Percentiles rank a stretch among this genome's conserved stretches.
These are phyloP conservation scores for Candida sanyiensis DNA, from an alignment of 805 yeast genomes.

Conservation along the genomic window DNA sequence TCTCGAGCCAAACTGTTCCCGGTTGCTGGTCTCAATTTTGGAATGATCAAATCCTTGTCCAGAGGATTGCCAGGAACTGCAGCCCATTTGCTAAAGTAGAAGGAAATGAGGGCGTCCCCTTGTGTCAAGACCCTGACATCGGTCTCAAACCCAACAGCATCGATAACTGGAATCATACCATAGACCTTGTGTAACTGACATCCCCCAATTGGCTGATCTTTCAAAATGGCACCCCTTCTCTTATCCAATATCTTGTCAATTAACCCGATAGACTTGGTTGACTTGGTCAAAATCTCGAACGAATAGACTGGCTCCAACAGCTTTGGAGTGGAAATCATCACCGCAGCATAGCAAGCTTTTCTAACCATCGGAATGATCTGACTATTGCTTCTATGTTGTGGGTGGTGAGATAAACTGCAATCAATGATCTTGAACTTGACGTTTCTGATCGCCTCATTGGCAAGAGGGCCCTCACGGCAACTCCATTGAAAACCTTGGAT, in stretches of 20 bases:
- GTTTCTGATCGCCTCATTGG: slow-evolving; percentile 73
- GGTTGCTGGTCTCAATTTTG: slow-evolving; percentile 73
- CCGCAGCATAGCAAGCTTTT: slow-evolving; percentile 77
- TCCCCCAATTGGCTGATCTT: slow-evolving; percentile 56
- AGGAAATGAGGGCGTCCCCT: slow-evolving; percentile 69
- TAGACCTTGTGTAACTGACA: slow-evolving; percentile 58
- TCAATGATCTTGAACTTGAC: slow-evolving; percentile 68
- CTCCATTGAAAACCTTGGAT: slow-evolving; percentile 83
- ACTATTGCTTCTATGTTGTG: slow-evolving; percentile 47
- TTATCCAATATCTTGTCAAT: slow-evolving; percentile 45
- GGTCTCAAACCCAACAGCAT: slow-evolving; percentile 83
- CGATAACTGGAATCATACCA: slow-evolving; percentile 81
- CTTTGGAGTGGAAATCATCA: slow-evolving; percentile 71
- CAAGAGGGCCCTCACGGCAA: slow-evolving; percentile 82
- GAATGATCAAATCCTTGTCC: slow-evolving; percentile 57
- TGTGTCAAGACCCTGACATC: slow-evolving; percentile 73
- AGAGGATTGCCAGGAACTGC: slow-evolving; percentile 89
- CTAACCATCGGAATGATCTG: slow-evolving; percentile 80
- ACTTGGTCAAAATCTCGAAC: slow-evolving; percentile 51
- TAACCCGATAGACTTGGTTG: slow-evolving; percentile 38
- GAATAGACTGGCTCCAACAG: slow-evolving; percentile 77
- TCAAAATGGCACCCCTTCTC: slow-evolving; percentile 62
- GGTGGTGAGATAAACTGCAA: slow-evolving; percentile 43
- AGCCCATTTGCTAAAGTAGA: slow-evolving; percentile 68
- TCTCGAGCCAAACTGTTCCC: slow-evolving; percentile 72